Evolutionary conservation across 805 yeast species (phyloP), one percentile per base, ranked within the genome.

Genomic region (Torulaspora quercuum): DNA sequence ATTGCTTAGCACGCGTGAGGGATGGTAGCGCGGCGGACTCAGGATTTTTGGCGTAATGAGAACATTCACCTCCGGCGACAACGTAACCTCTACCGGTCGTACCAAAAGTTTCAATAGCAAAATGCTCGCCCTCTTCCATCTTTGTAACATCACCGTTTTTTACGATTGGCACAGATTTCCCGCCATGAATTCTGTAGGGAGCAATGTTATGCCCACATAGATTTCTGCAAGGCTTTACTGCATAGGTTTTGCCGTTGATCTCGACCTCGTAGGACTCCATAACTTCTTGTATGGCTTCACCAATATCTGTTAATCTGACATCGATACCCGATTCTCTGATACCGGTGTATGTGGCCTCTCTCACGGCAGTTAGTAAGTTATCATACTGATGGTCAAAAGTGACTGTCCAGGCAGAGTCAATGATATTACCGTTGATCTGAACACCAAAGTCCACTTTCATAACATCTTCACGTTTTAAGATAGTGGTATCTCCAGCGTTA

Each of bases 121-220:
- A 90, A 2, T 87, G 81, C 63, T 92, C 98, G 46, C 96, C 96
- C 68, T 92, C 99, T 63, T 92, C 99, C 96, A 92, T 90, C 72
- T 90, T 90, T 7, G 97, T 92, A 62, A 75, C 75, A 60, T 92
- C 98, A 6, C 88, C 90, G 53, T 85, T 85, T 53, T 89, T 82
- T 22, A 92, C 95, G 53, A 92, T 92, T 11, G 99, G 99, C 30
- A 92, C 97, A 16, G 94, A 80, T 63, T 92, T 92, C 46, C 96
- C 97, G 26, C 89, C 92, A 63, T 92, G 99, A 54, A 92, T 92
- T 35, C 69, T 71, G 64, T 71, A 89, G 38, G 81, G 89, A 16
- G 76, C 80, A 53, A 92, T 92, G 57, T 80, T 89, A 67, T 92
- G 99, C 24, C 99, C 99, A 62, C 87, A 83, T 59, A 92, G 75